Conservation (phyloP, 2,329 filamentous ascomycete genomes). For the Aspergillus sp. region DNA sequence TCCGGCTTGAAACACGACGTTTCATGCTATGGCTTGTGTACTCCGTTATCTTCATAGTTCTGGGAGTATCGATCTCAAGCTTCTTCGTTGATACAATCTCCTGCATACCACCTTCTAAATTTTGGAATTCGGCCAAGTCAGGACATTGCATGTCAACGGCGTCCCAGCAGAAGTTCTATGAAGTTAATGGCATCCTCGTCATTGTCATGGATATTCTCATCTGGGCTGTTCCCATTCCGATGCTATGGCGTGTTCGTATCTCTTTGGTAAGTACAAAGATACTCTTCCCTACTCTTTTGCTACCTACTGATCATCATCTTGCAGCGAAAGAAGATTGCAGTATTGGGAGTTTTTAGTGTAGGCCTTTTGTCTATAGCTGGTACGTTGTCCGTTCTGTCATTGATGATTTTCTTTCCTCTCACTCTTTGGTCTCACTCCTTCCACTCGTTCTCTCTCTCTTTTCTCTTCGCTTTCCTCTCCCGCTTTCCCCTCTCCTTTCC, state of each 20-base stretch:
- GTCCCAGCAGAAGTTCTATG: conserved; percentile 18
- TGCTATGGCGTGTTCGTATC: conserved; percentile 17
- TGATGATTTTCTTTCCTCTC: background rate
- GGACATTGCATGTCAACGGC: conserved; percentile 13
- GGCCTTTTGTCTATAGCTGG: conserved; percentile 17
- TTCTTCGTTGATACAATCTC: conserved; percentile 12
- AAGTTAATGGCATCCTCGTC: conserved; percentile 19
- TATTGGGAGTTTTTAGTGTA: conserved; percentile 16
- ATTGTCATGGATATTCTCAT: conserved; percentile 20
- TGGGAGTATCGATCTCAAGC: conserved; percentile 5
- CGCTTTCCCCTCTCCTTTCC: too few relatives aligned
- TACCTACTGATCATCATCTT: background rate
- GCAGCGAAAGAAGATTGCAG: conserved; percentile 16
- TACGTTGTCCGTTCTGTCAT: background rate
- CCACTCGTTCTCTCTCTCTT: too few relatives aligned
- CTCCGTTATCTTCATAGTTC: conserved; percentile 4
- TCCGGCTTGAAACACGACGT: conserved; percentile 14
- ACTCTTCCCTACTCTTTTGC: too few relatives aligned
- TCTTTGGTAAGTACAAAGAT: background rate
- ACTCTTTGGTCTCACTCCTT: too few relatives aligned
- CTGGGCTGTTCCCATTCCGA: conserved; percentile 18
- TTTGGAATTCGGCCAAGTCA: conserved; percentile 6
- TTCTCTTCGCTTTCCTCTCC: too few relatives aligned
- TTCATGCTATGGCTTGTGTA: conserved; percentile 15
- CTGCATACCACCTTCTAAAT: conserved; percentile 13